These are phyloP conservation scores for Globisporangium barbulae DNA, from an alignment of 352 stramenopile species.

Conservation along the genomic window DNA sequence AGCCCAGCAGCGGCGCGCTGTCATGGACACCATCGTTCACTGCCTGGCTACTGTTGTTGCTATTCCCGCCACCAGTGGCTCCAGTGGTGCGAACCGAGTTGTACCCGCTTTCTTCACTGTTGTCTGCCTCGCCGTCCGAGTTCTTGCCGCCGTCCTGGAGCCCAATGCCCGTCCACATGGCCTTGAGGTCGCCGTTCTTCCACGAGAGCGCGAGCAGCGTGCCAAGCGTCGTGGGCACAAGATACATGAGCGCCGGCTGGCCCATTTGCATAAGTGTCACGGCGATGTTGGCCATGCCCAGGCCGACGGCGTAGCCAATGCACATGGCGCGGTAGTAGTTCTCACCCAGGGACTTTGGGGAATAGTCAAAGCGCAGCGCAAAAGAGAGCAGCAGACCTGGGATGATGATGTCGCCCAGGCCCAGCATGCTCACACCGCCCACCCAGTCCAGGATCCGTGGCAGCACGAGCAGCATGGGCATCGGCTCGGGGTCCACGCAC, in stretches of 20 bases:
- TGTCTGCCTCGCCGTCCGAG: conserved; percentile 18
- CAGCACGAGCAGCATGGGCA: conserved; percentile 95
- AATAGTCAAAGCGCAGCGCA: conserved; percentile 89
- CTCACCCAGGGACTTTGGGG: conserved; percentile 24
- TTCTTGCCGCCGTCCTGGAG: conserved; percentile 16
- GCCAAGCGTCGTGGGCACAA: conserved; percentile 92
- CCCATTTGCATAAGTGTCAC: conserved; percentile 92
- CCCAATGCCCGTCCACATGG: conserved; percentile 47
- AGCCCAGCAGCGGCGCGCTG: conserved; percentile 31
- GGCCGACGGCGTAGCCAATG: conserved; percentile 90
- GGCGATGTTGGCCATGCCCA: conserved; percentile 92
- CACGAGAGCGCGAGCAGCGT: conserved; percentile 62
- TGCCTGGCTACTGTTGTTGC: not conserved
- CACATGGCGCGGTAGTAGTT: conserved; percentile 89
- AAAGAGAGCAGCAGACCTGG: conserved; percentile 94
- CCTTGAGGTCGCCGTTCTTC: conserved; percentile 70
- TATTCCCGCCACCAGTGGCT: not conserved
- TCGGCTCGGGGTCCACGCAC: conserved; percentile 77
- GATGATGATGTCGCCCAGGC: conserved; percentile 95
- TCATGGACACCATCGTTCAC: conserved; percentile 28
- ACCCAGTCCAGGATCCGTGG: conserved; percentile 91
- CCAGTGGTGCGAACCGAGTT: conserved; percentile 16
- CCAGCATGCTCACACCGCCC: conserved; percentile 91
- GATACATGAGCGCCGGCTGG: conserved; percentile 95
- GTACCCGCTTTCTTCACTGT: conserved; percentile 20